Evolutionary conservation across 768 basidiomycete species (phyloP), one percentile per base, ranked within the genome.

Genomic region (Lentinula guzmanii): DNA sequence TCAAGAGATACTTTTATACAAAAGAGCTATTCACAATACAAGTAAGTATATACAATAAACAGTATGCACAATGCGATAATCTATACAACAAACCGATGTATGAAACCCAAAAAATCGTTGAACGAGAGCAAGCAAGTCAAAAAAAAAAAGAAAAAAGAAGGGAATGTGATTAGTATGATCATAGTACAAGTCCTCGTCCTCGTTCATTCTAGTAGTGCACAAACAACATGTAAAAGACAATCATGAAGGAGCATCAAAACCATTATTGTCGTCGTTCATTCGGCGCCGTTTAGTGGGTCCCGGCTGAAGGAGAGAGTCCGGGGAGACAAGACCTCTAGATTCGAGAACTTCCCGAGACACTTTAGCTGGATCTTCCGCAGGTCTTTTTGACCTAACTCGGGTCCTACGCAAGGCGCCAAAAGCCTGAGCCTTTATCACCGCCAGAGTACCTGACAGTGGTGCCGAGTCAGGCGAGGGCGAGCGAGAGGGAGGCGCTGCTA

Each of bases 391-490:
- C 63, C 88, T 82, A 46, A 87, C 80, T 62, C 91, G 84, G 59
- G 91, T 89, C 71, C 91, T 81, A 56, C 91, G 87, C 65, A 92
- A 77, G 18, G 90, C 90, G 35, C 91, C 92, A 70, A 93, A 94
- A 42, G 92, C 87, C 70, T 93, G 91, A 46, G 91, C 91, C 75
- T 93, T 94, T 75, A 94, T 92, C 61, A 93, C 91, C 58, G 92
- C 91, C 52, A 94, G 82, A 34, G 92, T 93, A 28, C 89, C 88
- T 54, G 88, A 91, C 69, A 91, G 74, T 18, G 81, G 72, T 58
- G 75, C 70, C 62, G 70, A 68, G 62, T 67, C 52, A 46, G 80
- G 79, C 10, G 81, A 82, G 45, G 78, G 76, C 3, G 82, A 82
- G 53, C 79, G 79, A n/a, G 81, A 77, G 65, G 76, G 74, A 67